Base-by-base conservation (phyloP, 257 asterid species). In the Salvia hispanica region DNA sequence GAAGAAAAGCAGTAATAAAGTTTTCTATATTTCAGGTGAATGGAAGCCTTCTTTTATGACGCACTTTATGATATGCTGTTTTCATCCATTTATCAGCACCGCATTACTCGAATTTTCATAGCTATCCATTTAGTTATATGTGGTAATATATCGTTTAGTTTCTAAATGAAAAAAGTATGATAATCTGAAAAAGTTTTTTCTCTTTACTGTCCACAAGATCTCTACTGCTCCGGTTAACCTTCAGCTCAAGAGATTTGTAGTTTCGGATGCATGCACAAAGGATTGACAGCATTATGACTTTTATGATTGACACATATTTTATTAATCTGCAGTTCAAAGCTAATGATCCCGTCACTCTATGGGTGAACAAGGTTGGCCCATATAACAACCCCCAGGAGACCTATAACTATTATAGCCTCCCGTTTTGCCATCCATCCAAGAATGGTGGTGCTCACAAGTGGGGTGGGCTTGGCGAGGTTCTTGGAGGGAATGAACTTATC, bases 361-460 rank as follows among this genome's bases (percentile, higher is more conserved):
- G 96, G 96, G 88, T 83, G 46, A 88, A 83, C 80, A 81, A 82
- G 84, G 91, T 88, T 73, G 94, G 89, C 9, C 94, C 96, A 4
- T 88, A 86, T 70, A 88, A 82, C 77, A 88, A 88, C 76, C 96
- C 96, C 14, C 94, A 88, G 76, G 94, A 88, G 75, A 84, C 94
- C 62, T 86, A 88, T 79, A 86, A 86, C 72, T 88, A 84, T 73
- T 88, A 86, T 75, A 81, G 67, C 76, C 96, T 88, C 71, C 91
- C 96, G 7, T 88, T 81, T 75, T 88, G 93, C 74, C 86, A 43
- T 58, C 73, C 76, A 11, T 70, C 15, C 57, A 48, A 13, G 34
- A 72, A 83, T 57, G 85, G 85, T 14, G 72, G 85, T 14, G 72
- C 82, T 66, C 90, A 84, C 73, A 84, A 84, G 64, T 81, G 87